phyloP scores from a whole-genome alignment of 208 protist genomes.

The Wallacemonas sp. region DNA sequence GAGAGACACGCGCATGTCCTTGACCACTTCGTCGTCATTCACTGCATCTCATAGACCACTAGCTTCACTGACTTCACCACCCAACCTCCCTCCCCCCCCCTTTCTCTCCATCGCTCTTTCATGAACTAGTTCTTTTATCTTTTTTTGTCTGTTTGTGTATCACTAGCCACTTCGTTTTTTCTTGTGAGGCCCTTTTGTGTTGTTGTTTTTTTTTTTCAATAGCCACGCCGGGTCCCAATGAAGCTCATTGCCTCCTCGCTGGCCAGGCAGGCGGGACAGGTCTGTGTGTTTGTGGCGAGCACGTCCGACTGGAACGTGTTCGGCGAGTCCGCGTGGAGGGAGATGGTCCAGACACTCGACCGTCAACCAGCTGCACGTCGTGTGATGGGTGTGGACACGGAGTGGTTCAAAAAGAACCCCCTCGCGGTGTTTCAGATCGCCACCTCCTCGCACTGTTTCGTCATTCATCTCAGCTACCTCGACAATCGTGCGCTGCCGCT shows the following conservation, averaged over 20 bases:
- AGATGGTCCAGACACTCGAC: constrained; percentile 37
- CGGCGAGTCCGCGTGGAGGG: constrained; percentile 34
- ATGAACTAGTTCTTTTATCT: too few species aligned
- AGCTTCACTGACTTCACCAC: too few species aligned
- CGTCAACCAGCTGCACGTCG: constrained; percentile 20
- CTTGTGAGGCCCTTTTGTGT: too few species aligned
- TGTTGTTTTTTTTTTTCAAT: neutral
- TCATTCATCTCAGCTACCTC: constrained; percentile 61
- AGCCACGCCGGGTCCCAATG: too few species aligned
- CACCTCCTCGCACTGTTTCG: constrained; percentile 59
- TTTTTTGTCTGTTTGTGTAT: too few species aligned
- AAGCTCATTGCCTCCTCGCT: constrained; percentile 25
- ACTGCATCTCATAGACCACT: too few species aligned
- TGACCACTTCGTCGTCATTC: too few species aligned
- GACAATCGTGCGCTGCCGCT: constrained; percentile 28
- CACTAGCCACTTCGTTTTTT: too few species aligned
- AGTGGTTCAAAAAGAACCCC: constrained; percentile 57
- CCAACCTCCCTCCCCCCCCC: too few species aligned
- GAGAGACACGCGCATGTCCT: too few species aligned
- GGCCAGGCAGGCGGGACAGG: constrained; percentile 7
- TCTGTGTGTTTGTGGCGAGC: constrained; percentile 32
- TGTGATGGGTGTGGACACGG: constrained; percentile 52
- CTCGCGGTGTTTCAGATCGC: constrained; percentile 53
- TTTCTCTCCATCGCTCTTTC: neutral
- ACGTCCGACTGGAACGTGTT: constrained; percentile 27